phyloP scores from a whole-genome alignment of 2,329 filamentous ascomycete genomes.

The Sporothrix schenckii region DNA sequence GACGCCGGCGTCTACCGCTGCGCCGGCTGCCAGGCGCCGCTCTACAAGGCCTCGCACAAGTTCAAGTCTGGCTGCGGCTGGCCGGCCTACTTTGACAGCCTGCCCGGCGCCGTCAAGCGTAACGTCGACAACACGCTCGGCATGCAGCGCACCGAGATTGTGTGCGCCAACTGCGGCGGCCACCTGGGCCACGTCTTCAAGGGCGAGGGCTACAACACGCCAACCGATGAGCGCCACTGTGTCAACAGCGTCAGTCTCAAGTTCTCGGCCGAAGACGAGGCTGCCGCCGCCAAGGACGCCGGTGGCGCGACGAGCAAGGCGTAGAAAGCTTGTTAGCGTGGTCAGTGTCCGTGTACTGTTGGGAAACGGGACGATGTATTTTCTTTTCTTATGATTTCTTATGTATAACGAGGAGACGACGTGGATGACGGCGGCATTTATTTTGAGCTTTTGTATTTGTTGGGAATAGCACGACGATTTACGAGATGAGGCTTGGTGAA shows the following conservation, averaged over 20 bases:
- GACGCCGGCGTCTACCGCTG: conserved; percentile 79
- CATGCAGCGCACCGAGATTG: conserved; percentile 88
- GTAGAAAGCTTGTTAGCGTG: not conserved
- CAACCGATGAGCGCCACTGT: conserved; percentile 95
- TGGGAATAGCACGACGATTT: not conserved
- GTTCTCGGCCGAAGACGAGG: conserved; percentile 66
- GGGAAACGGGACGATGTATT: not conserved
- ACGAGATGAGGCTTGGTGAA: not conserved
- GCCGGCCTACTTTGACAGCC: conserved; percentile 96
- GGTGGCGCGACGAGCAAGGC: conserved; percentile 28
- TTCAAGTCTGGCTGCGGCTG: conserved; percentile 96
- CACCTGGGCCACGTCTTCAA: conserved; percentile 92
- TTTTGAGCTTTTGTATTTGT: not conserved
- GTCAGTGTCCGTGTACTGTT: too few species aligned
- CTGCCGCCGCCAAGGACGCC: conserved; percentile 19
- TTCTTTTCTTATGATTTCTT: not conserved
- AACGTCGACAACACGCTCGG: conserved; percentile 77
- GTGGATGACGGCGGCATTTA: not conserved
- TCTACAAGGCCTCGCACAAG: conserved; percentile 93
- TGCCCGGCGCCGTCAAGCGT: conserved; percentile 85
- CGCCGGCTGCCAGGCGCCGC: conserved; percentile 79
- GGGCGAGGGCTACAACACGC: conserved; percentile 79
- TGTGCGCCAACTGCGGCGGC: conserved; percentile 91
- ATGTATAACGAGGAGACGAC: not conserved
- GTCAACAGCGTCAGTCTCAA: conserved; percentile 92